Conservation (phyloP, 192 early-diverging fungal genomes). For the Powellomyces hirtus region DNA sequence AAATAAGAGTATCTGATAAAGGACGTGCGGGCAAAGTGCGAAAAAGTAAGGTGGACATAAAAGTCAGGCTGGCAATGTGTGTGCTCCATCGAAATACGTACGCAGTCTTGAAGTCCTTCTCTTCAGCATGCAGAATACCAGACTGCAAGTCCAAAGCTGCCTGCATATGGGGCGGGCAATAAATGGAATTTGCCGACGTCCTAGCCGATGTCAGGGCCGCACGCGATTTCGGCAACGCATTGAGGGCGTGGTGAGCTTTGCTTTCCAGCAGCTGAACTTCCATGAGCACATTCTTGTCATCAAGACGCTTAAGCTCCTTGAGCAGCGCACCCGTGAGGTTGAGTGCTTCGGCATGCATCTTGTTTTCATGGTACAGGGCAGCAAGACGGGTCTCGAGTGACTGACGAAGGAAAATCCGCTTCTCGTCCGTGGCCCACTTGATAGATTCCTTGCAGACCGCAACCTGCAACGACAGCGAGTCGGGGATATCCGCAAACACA, state of each 20-base stretch:
- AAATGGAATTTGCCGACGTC: slow-evolving; percentile 95
- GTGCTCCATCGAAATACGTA: slow-evolving; percentile 40
- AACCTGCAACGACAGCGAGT: slow-evolving; percentile 86
- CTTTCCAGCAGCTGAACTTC: slow-evolving; percentile 97
- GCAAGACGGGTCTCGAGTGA: slow-evolving; percentile 90
- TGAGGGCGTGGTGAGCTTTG: slow-evolving; percentile 85
- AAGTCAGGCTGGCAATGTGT: background rate
- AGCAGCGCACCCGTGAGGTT: slow-evolving; percentile 77
- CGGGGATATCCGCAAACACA: slow-evolving; percentile 81
- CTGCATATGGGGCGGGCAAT: slow-evolving; percentile 96
- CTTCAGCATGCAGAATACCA: slow-evolving; percentile 95
- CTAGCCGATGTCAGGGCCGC: slow-evolving; percentile 95
- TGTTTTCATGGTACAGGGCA: slow-evolving; percentile 87
- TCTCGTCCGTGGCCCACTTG: slow-evolving; percentile 87
- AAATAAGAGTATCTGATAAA: slow-evolving; percentile 82
- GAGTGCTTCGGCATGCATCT: slow-evolving; percentile 91
- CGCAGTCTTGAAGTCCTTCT: slow-evolving; percentile 99
- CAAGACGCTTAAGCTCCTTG: slow-evolving; percentile 96
- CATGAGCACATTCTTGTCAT: slow-evolving; percentile 97
- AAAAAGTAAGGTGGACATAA: background rate
- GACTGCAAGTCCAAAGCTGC: slow-evolving; percentile 96
- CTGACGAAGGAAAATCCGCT: slow-evolving; percentile 94
- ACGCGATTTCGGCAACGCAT: slow-evolving; percentile 91
- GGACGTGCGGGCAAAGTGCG: background rate
- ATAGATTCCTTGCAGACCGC: slow-evolving; percentile 91